Base-by-base conservation (phyloP, 73 alveolate genomes). In the Paramecium biaurelia region DNA sequence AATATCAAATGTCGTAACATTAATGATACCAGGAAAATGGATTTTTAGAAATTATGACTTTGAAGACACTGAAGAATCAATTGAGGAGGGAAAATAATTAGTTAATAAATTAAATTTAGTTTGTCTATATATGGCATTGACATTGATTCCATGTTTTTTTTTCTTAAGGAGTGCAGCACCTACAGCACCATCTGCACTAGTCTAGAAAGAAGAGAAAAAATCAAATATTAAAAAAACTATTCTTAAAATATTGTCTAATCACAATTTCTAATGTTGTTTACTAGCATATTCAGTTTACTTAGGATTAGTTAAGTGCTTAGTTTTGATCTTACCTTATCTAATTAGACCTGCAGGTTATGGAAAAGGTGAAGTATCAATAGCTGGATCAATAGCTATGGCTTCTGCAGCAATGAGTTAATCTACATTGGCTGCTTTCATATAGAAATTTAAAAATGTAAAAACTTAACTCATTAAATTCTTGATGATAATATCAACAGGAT, bases 1-100 rank as follows among this genome's bases (percentile, higher is more conserved):
- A n/a, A 32, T 79, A 14, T 79, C 90, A 1, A 79, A 79, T 79
- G 56, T 79, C 30, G 90, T 79, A 24, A 79, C 76, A 1, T 23
- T 47, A 24, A 32, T 43, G 42, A 43, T 79, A 38, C 90, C 90
- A 20, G 90, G 90, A 79, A 41, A 79, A 43, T 79, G 70, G 72
- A 79, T 79, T 20, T 79, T 42, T 45, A 47, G 74, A 45, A 34
- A 18, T 7, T 79, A 79, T 34, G 74, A 79, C 3, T 43, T 15
- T 30, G 76, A 79, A 7, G 30, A 20, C 9, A 34, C 18, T 4
- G 1, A 9, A 1, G 41, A 38, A 30, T 43, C 70, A 43, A 18
- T 42, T 7, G 11, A 11, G 43, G 45, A 79, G 9, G 90, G 90
- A 21, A 79, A 79, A 24, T 76, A 79, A 1, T 21, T 38, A 9